Conservation (phyloP, 169 alveolate species). For the Miamiensis avidus region DNA sequence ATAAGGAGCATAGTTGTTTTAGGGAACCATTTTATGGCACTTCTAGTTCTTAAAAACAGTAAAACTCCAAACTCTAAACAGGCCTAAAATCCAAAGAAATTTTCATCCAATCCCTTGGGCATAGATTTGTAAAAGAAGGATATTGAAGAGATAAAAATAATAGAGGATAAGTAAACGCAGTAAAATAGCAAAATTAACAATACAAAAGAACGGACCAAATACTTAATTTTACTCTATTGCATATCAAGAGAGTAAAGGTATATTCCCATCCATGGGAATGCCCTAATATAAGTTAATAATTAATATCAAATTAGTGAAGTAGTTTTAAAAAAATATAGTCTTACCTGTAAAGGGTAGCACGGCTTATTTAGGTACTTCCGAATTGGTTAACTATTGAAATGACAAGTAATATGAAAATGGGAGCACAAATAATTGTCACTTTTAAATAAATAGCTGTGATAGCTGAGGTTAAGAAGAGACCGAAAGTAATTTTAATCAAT, state of each 20-base stretch:
- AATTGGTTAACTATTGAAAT: not conserved
- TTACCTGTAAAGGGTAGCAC: not conserved
- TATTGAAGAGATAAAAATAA: constrained; percentile 5
- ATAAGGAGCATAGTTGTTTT: not conserved
- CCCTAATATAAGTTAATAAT: not conserved
- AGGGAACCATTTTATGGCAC: constrained; percentile 34
- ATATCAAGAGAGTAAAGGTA: constrained; percentile 29
- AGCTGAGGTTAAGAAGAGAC: constrained; percentile 24
- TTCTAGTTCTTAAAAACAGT: constrained; percentile 43
- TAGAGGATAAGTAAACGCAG: constrained; percentile 30
- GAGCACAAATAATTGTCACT: constrained; percentile 42
- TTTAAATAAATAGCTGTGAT: constrained; percentile 42
- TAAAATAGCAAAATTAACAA: constrained; percentile 35
- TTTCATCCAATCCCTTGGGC: constrained; percentile 45
- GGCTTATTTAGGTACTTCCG: not conserved
- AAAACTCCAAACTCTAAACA: constrained; percentile 27
- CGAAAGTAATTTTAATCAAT: constrained; percentile 16
- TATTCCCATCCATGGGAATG: constrained; percentile 46
- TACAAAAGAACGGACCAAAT: constrained; percentile 20
- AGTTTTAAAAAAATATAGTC: too few relatives aligned
- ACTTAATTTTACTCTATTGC: not conserved
- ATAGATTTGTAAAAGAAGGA: constrained; percentile 24
- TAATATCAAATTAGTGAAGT: too few relatives aligned
- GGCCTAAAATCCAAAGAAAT: constrained; percentile 34
- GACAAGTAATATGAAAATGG: constrained; percentile 27